These are phyloP conservation scores for Keithomyces neogunnii DNA, from an alignment of 2,329 filamentous ascomycete genomes.

Conservation along the genomic window DNA sequence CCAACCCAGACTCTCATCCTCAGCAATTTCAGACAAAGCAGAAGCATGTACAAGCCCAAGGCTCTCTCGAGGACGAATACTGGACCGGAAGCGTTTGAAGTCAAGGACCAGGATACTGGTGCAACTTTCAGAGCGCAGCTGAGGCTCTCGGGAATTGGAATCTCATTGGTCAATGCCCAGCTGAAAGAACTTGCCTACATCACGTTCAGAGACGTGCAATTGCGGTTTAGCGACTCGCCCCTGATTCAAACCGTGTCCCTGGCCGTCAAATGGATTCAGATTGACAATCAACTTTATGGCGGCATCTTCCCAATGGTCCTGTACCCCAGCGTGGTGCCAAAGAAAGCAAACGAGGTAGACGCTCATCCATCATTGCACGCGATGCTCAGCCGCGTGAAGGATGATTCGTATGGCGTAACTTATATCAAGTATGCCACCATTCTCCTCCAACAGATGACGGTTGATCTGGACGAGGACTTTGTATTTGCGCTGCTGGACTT, in stretches of 20 bases:
- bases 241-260: slow-evolving; percentile 87
- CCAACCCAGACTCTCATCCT: slow-evolving; percentile 91
- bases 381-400: slow-evolving; percentile 90
- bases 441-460: slow-evolving; percentile 92
- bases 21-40: slow-evolving; percentile 87
- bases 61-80: slow-evolving; percentile 38
- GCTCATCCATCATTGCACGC: slow-evolving; percentile 90
- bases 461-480: slow-evolving; percentile 97
- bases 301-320: slow-evolving; percentile 96
- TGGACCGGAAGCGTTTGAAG: slow-evolving; percentile 64
- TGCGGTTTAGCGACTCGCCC: slow-evolving; percentile 88
- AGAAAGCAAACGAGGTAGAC: slow-evolving; percentile 93
- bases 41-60: slow-evolving; percentile 73
- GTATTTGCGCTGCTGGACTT: slow-evolving; percentile 95
- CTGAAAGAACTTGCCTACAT: slow-evolving; percentile 88
- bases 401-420: slow-evolving; percentile 93
- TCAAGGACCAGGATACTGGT: slow-evolving; percentile 83
- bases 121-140: slow-evolving; percentile 86
- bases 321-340: slow-evolving; percentile 95
- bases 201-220: slow-evolving; percentile 81
- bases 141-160: slow-evolving; percentile 79
- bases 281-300: slow-evolving; percentile 97
- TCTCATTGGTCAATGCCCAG: slow-evolving; percentile 89
- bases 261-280: slow-evolving; percentile 96
- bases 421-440: slow-evolving; percentile 98